These are phyloP conservation scores for Eutypella sp. DNA, from an alignment of 2,329 filamentous ascomycete species.

Conservation along the genomic window DNA sequence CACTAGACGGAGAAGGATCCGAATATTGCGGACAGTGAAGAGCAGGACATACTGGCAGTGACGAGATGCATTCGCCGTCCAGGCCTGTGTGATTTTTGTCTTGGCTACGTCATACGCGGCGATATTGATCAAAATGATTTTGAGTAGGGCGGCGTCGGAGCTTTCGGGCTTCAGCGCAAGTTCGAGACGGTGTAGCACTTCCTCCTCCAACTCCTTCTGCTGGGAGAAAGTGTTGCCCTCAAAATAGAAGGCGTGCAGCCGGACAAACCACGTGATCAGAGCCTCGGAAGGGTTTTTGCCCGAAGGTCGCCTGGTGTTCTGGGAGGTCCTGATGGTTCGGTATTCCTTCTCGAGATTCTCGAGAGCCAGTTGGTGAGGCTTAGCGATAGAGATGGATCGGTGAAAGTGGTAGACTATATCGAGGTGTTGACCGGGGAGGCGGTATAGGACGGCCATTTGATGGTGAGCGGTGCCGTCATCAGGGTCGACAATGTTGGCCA, in stretches of 20 bases:
- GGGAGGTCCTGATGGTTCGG: slow-evolving; percentile 42
- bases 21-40: slow-evolving; percentile 74
- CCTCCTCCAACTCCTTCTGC: slow-evolving; percentile 76
- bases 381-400: slow-evolving; percentile 68
- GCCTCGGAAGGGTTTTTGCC: slow-evolving; percentile 54
- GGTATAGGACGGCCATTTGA: slow-evolving; percentile 81
- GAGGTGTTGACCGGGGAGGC: slow-evolving; percentile 73
- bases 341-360: slow-evolving; percentile 79
- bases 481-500: slow-evolving; percentile 76
- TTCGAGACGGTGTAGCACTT: slow-evolving; percentile 74
- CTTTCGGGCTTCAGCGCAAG: slow-evolving; percentile 66
- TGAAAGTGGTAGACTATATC: slow-evolving; percentile 87
- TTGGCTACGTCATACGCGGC: slow-evolving; percentile 72
- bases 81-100: slow-evolving; percentile 46
- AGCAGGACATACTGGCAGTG: slow-evolving; percentile 64
- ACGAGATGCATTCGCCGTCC: slow-evolving; percentile 37
- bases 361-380: slow-evolving; percentile 69
- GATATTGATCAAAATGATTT: slow-evolving; percentile 81
- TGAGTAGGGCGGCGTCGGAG: slow-evolving; percentile 62
- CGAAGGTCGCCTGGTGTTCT: slow-evolving; percentile 26
- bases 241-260: slow-evolving; percentile 80
- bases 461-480: slow-evolving; percentile 79
- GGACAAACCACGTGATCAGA: slow-evolving; percentile 76
- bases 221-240: slow-evolving; percentile 69
- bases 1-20: slow-evolving; percentile 64